A percentile compares a stretch with the other conserved stretches of the same genome.
Conservation (phyloP, 345 rosid genomes). For the Nephelium lappaceum region DNA sequence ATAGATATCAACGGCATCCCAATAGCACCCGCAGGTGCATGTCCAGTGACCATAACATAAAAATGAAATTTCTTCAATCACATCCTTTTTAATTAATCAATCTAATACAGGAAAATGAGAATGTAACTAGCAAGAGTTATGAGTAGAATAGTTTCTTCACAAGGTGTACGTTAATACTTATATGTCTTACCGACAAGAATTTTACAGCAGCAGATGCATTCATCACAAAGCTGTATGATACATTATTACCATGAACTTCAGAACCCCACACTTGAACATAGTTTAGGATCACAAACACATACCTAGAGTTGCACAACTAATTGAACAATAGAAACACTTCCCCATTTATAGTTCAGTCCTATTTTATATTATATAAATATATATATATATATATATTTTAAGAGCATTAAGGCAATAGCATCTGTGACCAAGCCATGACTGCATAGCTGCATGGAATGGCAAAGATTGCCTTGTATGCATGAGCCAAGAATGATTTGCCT, state of each 20-base stretch:
- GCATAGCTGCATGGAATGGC: constrained; percentile 18
- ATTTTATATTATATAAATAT: not conserved
- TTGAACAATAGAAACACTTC: not conserved
- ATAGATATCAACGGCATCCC: too few relatives aligned
- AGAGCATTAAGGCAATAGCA: constrained; percentile 28
- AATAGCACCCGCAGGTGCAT: too few relatives aligned
- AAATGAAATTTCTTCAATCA: too few relatives aligned
- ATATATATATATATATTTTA: too few relatives aligned
- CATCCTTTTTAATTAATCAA: too few relatives aligned
- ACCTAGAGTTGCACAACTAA: not conserved
- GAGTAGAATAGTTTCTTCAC: too few relatives aligned
- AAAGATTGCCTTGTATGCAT: constrained; percentile 22
- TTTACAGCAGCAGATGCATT: not conserved
- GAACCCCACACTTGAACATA: constrained; percentile 12
- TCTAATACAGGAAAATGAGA: too few relatives aligned
- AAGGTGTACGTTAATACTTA: too few relatives aligned
- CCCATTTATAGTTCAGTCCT: constrained; percentile 14
- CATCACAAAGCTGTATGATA: constrained; percentile 5
- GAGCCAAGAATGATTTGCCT: constrained; percentile 99
- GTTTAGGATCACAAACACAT: constrained; percentile 15
- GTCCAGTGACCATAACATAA: too few relatives aligned
- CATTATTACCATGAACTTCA: not conserved
- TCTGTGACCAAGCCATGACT: constrained; percentile 22
- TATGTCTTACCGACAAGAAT: too few relatives aligned
- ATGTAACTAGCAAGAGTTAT: too few relatives aligned